These are phyloP conservation scores for Calocybe cyanea DNA, from an alignment of 768 basidiomycete species.

Conservation along the genomic window DNA sequence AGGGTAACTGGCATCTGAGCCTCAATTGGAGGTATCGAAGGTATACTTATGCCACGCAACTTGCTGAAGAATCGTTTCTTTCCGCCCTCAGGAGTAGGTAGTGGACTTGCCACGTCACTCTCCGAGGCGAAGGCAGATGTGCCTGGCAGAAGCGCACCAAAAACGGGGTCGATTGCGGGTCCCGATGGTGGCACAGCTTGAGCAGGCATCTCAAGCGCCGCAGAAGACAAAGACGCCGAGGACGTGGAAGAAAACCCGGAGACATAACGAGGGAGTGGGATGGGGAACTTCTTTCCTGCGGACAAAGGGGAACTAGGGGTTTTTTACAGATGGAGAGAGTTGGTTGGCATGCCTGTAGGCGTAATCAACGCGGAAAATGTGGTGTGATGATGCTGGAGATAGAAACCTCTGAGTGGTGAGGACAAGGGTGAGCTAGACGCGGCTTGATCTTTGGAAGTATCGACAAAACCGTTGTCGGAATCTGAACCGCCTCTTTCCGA, in stretches of 20 bases:
- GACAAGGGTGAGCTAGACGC: no score
- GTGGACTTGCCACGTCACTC: neutral
- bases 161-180: neutral
- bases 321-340: no score
- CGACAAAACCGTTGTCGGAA: no score
- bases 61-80: slow-evolving; percentile 1
- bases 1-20: neutral
- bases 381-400: no score
- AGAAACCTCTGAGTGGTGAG: no score
- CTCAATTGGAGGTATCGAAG: neutral
- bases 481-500: no score
- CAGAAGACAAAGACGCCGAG: neutral
- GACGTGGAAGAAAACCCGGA: neutral
- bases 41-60: neutral
- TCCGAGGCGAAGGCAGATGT: slow-evolving; percentile 1
- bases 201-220: neutral
- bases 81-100: neutral
- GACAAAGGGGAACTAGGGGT: no score
- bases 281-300: no score
- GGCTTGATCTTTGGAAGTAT: no score
- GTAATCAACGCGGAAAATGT: no score
- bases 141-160: neutral
- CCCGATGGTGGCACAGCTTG: neutral
- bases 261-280: no score
- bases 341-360: no score